A percentile compares a stretch with the other conserved stretches of the same genome.
These are phyloP conservation scores for Neurospora intermedia DNA, from an alignment of 495 filamentous ascomycete genomes.

Conservation along the genomic window DNA sequence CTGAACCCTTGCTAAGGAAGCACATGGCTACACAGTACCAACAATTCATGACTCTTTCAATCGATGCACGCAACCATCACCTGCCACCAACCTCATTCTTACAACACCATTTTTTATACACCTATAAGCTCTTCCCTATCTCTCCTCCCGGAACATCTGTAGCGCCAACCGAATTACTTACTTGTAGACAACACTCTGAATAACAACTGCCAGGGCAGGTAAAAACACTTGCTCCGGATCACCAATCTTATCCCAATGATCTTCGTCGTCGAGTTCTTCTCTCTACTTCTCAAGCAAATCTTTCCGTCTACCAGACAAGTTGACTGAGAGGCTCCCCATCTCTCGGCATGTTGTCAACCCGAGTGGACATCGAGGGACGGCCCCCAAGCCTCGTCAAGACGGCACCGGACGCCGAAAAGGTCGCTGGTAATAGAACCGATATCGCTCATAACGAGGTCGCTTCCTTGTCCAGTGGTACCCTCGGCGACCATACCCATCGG, in stretches of 20 bases:
- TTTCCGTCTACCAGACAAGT: neutral
- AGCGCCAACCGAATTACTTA: neutral
- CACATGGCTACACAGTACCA: neutral
- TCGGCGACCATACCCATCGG: slow-evolving; percentile 28
- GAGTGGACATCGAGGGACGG: slow-evolving; percentile 1
- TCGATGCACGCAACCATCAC: neutral
- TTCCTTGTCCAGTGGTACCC: neutral
- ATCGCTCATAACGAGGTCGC: neutral
- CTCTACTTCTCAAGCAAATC: slow-evolving; percentile 32
- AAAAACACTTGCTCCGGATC: neutral
- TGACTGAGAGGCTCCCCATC: neutral
- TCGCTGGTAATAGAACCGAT: neutral
- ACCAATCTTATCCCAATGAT: slow-evolving; percentile 15
- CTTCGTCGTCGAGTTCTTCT: slow-evolving; percentile 34
- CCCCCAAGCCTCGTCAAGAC: neutral
- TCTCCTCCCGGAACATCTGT: neutral
- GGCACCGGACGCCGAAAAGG: slow-evolving; percentile 9
- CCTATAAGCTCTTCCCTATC: neutral
- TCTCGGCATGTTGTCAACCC: slow-evolving; percentile 3
- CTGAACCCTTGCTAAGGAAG: neutral
- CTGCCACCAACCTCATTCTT: neutral
- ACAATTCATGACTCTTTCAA: too few species aligned
- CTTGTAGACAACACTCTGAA: neutral
- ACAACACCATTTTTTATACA: neutral
- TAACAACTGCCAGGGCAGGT: neutral